Percentiles rank a stretch among this genome's conserved stretches.
Conservation (phyloP, 805 yeast genomes). For the Candida ponderosae region DNA sequence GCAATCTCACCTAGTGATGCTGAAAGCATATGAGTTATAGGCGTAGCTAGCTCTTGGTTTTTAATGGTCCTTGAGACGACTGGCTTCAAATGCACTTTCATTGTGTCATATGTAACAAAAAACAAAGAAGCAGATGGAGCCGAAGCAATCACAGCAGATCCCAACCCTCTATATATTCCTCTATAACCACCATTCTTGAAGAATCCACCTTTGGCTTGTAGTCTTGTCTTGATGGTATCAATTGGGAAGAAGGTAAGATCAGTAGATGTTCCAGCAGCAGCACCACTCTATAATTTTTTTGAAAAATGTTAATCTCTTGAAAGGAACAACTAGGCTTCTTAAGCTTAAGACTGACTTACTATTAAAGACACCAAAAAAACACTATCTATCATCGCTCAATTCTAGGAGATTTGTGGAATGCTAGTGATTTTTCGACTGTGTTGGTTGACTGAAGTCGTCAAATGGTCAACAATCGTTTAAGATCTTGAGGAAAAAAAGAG, state of each 20-base stretch:
- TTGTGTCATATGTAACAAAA: conserved; percentile 76
- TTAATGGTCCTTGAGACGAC: conserved; percentile 18
- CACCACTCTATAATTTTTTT: conserved; percentile 52
- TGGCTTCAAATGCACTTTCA: conserved; percentile 44
- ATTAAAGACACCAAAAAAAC: no score
- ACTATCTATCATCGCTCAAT: no score
- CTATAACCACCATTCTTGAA: conserved; percentile 87
- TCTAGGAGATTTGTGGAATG: no score
- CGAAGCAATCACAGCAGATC: conserved; percentile 88
- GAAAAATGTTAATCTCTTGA: no score
- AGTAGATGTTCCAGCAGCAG: conserved; percentile 92
- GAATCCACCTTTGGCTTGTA: conserved; percentile 95
- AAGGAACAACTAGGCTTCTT: no score
- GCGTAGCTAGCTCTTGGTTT: conserved; percentile 21
- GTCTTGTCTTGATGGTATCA: conserved; percentile 88
- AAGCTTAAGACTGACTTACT: no score
- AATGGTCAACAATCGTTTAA: no score
- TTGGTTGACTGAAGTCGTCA: no score
- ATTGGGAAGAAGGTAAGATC: conserved; percentile 94
- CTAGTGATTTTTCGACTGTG: no score
- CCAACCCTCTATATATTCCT: conserved; percentile 88
- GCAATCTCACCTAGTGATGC: conserved; percentile 89
- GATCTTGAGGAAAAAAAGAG: no score
- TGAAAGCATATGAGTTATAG: conserved; percentile 70
- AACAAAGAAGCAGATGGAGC: conserved; percentile 84